Conservation (phyloP, 176 grass and related monocot genomes). For the Phragmites australis region DNA sequence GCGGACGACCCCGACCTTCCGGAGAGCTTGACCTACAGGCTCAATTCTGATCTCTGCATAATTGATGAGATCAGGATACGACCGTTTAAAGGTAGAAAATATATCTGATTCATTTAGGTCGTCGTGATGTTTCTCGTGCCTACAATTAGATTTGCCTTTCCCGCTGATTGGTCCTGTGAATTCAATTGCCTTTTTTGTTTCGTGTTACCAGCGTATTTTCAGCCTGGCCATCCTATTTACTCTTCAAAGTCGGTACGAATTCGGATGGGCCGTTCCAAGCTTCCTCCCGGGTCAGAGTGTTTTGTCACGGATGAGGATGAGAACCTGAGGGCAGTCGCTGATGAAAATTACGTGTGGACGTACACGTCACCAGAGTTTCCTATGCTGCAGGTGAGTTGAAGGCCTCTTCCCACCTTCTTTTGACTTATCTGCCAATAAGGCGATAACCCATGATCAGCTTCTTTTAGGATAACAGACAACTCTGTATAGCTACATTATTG, state of each 20-base stretch:
- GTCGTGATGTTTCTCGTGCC: neutral
- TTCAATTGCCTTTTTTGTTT: neutral
- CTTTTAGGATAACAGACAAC: neutral
- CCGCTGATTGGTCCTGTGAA: neutral
- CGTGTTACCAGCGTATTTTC: conserved; percentile 58
- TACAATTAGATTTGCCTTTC: conserved; percentile 3
- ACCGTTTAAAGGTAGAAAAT: conserved; percentile 61
- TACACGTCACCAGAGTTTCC: conserved; percentile 81
- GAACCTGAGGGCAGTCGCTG: conserved; percentile 25
- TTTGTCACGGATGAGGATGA: conserved; percentile 41
- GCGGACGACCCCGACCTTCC: conserved; percentile 41
- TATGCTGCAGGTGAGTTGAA: conserved; percentile 66
- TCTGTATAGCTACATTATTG: neutral
- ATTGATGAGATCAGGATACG: conserved; percentile 65
- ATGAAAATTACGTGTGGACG: conserved; percentile 74
- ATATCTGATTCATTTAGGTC: neutral
- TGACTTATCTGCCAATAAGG: neutral
- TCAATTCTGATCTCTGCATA: conserved; percentile 51
- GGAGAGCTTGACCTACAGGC: conserved; percentile 70
- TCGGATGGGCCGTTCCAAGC: conserved; percentile 65
- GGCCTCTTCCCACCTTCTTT: neutral
- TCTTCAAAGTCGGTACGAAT: conserved; percentile 62
- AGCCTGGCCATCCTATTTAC: conserved; percentile 57
- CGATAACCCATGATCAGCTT: neutral
- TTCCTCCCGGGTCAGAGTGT: conserved; percentile 16